These are phyloP conservation scores for Pneumocystis oryctolagi DNA, from an alignment of 1,139 yeast species.

Conservation along the genomic window DNA sequence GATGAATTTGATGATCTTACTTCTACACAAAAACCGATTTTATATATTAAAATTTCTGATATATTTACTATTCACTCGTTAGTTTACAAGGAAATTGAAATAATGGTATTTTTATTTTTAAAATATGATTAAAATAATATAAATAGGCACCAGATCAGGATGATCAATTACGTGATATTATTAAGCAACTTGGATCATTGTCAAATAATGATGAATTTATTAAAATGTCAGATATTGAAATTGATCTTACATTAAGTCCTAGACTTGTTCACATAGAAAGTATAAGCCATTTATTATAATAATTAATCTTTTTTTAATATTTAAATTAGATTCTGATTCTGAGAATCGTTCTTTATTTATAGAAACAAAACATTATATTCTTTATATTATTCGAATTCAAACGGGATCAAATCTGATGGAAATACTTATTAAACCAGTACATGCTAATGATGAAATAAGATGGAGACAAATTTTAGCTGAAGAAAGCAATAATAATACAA, in stretches of 20 bases:
- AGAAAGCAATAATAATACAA: conserved; percentile 27
- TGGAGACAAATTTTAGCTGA: conserved; percentile 41
- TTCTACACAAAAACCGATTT: conserved; percentile 47
- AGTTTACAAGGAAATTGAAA: conserved; percentile 38
- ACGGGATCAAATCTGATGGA: conserved; percentile 57
- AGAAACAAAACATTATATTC: conserved; percentile 66
- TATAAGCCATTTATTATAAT: background rate
- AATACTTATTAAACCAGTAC: conserved; percentile 55
- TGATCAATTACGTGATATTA: conserved; percentile 41
- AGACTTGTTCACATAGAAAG: conserved; percentile 25
- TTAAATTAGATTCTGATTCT: conserved; percentile 23
- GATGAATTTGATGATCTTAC: conserved; percentile 60
- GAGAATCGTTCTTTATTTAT: conserved; percentile 40
- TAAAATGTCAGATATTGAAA: conserved; percentile 17
- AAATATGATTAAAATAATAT: conserved; percentile 2
- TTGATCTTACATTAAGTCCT: conserved; percentile 31
- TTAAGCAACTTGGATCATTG: conserved; percentile 30
- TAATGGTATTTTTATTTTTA: conserved; percentile 23
- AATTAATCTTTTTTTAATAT: background rate
- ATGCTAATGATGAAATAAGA: conserved; percentile 47
- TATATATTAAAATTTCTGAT: conserved; percentile 49
- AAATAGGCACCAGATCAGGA: conserved; percentile 26
- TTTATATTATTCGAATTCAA: conserved; percentile 72
- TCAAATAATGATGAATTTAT: conserved; percentile 21
- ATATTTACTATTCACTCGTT: conserved; percentile 49